Conservation (phyloP, 768 basidiomycete genomes). For the Podaxis rugospora region DNA sequence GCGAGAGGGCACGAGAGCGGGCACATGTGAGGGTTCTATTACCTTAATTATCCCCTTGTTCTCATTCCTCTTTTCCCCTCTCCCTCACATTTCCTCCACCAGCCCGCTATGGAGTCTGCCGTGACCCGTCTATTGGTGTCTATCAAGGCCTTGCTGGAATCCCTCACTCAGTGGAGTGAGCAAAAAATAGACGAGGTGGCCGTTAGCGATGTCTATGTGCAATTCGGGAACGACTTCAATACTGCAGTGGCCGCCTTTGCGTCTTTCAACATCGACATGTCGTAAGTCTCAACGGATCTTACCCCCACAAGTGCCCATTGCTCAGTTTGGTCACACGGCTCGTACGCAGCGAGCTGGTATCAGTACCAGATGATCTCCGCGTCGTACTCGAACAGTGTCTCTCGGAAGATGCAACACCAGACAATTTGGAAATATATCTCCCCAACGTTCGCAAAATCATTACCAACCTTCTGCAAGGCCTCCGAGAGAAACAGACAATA, state of each 20-base stretch:
- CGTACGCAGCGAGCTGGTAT: slow-evolving; percentile 69
- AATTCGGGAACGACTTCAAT: slow-evolving; percentile 96
- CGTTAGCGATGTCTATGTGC: slow-evolving; percentile 97
- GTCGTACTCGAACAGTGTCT: slow-evolving; percentile 86
- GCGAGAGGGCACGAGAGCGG: slow-evolving; percentile 32
- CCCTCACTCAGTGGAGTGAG: slow-evolving; percentile 81
- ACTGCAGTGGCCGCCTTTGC: slow-evolving; percentile 86
- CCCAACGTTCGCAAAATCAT: slow-evolving; percentile 91
- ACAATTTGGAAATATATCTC: slow-evolving; percentile 85
- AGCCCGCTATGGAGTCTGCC: slow-evolving; percentile 85
- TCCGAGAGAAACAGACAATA: slow-evolving; percentile 87
- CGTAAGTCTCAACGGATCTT: slow-evolving; percentile 46
- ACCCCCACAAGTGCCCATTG: neutral
- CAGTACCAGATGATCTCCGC: slow-evolving; percentile 87
- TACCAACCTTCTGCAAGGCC: slow-evolving; percentile 85
- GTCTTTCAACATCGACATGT: slow-evolving; percentile 83
- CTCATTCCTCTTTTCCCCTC: slow-evolving; percentile 7
- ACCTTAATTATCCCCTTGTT: slow-evolving; percentile 3
- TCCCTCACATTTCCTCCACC: neutral
- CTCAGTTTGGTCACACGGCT: neutral
- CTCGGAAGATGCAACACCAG: slow-evolving; percentile 81
- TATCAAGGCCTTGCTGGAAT: slow-evolving; percentile 92
- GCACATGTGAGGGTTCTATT: slow-evolving; percentile 27
- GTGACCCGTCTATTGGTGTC: slow-evolving; percentile 91
- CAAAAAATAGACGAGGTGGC: slow-evolving; percentile 65